Evolutionary conservation across 257 asterid genomes (phyloP).

Genomic region (Rauvolfia tetraphylla): DNA sequence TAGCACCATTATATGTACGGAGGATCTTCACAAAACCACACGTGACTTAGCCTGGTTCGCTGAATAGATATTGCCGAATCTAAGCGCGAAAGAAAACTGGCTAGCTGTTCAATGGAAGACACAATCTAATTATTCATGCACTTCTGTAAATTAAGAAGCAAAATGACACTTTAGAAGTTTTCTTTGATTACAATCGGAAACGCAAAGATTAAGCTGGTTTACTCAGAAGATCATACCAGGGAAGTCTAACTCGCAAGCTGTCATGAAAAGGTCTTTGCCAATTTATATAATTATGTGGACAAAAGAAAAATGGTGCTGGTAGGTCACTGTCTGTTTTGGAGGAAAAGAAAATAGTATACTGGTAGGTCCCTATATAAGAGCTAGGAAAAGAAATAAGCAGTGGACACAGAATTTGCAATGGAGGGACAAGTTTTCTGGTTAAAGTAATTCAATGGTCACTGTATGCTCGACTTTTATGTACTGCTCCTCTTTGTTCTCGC

Average conservation of each 20-base stretch:
- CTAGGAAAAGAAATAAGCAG: too few species aligned
- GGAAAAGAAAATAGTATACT: neutral
- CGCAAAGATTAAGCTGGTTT: too few species aligned
- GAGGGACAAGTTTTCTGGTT: conserved; percentile 3
- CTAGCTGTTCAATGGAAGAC: too few species aligned
- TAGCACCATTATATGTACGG: neutral
- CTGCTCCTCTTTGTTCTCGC: neutral
- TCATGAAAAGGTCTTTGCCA: too few species aligned
- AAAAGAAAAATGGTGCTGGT: neutral
- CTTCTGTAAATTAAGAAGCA: too few species aligned
- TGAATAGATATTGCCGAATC: neutral
- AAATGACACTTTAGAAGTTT: too few species aligned
- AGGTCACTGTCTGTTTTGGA: neutral
- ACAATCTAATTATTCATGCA: too few species aligned
- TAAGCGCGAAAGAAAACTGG: neutral
- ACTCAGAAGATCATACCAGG: too few species aligned
- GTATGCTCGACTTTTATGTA: neutral
- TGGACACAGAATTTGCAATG: neutral
- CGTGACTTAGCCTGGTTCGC: conserved; percentile 3
- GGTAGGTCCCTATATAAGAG: too few species aligned
- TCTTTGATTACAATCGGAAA: too few species aligned
- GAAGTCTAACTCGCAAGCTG: too few species aligned
- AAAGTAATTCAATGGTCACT: conserved; percentile 10
- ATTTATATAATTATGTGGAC: too few species aligned
- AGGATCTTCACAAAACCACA: neutral